phyloP scores from a whole-genome alignment of 805 yeast genomes.

The Wickerhamomyces ciferrii region DNA sequence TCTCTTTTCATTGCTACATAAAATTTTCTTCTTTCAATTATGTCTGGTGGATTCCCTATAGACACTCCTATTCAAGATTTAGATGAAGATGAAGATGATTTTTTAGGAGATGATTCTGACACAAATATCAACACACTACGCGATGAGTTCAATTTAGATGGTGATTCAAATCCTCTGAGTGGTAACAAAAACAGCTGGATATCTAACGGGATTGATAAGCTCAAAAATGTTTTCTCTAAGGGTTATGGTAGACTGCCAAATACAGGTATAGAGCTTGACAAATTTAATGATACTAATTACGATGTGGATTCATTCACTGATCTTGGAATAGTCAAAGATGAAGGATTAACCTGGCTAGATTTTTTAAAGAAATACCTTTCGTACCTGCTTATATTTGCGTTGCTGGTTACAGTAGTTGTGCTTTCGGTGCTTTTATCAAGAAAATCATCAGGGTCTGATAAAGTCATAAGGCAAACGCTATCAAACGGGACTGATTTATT shows the following conservation, averaged over 20 bases:
- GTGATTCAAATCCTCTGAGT: conserved; percentile 1
- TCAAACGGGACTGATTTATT: conserved; percentile 21
- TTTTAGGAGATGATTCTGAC: conserved; percentile 17
- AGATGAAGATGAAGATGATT: conserved; percentile 35
- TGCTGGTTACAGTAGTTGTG: conserved; percentile 12
- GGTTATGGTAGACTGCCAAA: conserved; percentile 13
- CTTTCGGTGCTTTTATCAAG: conserved; percentile 13
- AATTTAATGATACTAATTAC: neutral
- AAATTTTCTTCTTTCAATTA: too few species aligned
- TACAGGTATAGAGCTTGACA: neutral
- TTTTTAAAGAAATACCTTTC: conserved; percentile 4
- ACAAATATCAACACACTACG: conserved; percentile 13
- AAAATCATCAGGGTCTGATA: neutral
- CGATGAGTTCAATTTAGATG: conserved; percentile 20
- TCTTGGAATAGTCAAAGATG: neutral
- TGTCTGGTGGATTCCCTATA: conserved; percentile 27
- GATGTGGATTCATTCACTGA: neutral
- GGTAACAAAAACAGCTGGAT: conserved; percentile 3
- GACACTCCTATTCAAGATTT: conserved; percentile 55
- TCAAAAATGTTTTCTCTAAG: conserved; percentile 2
- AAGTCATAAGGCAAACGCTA: neutral
- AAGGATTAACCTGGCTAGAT: neutral
- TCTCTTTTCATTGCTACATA: too few species aligned
- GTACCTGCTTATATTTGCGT: conserved; percentile 2
- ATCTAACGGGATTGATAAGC: conserved; percentile 6